Percentiles rank a stretch among this genome's conserved stretches.
These are phyloP conservation scores for Boletellus emodensis DNA, from an alignment of 768 basidiomycete genomes.

Conservation along the genomic window DNA sequence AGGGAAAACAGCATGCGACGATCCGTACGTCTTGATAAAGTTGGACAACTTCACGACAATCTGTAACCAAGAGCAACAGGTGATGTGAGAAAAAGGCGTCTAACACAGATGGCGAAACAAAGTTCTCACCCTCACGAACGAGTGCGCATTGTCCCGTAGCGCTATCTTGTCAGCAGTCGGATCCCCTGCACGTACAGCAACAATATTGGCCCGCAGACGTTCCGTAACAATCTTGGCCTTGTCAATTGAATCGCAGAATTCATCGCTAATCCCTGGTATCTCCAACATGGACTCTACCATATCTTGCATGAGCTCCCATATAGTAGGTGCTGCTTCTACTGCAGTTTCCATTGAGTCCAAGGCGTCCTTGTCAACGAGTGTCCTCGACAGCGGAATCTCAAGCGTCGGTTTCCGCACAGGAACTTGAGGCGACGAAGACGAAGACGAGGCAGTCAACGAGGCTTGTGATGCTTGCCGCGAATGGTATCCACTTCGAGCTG, in stretches of 20 bases:
- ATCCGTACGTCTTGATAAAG: conserved; percentile 61
- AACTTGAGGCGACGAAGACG: conserved; percentile 32
- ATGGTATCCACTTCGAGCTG: conserved; percentile 24
- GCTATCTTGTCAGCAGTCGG: conserved; percentile 51
- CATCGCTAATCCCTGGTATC: conserved; percentile 36
- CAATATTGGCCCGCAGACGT: conserved; percentile 56
- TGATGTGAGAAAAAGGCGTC: not conserved
- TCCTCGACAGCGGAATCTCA: conserved; percentile 54
- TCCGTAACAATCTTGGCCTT: conserved; percentile 63
- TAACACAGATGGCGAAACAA: not conserved
- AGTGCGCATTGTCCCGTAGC: conserved; percentile 72
- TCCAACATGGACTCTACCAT: conserved; percentile 60
- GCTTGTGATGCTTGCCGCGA: conserved; percentile 44
- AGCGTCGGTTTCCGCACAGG: conserved; percentile 33
- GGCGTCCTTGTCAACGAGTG: conserved; percentile 72
- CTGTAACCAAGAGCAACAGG: conserved; percentile 35
- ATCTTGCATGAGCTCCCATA: conserved; percentile 80
- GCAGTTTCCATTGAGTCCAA: conserved; percentile 75
- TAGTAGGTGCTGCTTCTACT: conserved; percentile 71
- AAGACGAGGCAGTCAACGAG: conserved; percentile 38
- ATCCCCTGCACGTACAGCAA: conserved; percentile 54
- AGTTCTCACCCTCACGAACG: conserved; percentile 70
- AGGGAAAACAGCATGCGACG: conserved; percentile 51
- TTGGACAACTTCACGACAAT: conserved; percentile 74
- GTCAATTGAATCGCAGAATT: conserved; percentile 52